These are phyloP conservation scores for Trichoderma gracile DNA, from an alignment of 2,329 filamentous ascomycete genomes.

Conservation along the genomic window DNA sequence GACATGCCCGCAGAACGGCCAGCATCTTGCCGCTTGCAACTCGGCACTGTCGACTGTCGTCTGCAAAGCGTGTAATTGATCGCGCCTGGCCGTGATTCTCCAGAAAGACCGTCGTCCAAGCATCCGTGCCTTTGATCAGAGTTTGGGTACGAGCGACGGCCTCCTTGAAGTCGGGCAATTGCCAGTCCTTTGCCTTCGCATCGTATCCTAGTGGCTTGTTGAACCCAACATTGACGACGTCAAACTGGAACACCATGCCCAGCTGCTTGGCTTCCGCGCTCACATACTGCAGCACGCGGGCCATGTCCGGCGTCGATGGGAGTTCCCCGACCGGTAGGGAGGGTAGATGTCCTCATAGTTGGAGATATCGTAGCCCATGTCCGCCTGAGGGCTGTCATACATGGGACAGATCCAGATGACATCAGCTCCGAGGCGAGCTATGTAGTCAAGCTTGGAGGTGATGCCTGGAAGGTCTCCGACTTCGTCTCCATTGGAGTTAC, in stretches of 20 bases:
- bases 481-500: slow-evolving; percentile 59
- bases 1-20: slow-evolving; percentile 52
- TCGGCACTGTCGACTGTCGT: slow-evolving; percentile 51
- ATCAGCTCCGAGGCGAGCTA: slow-evolving; percentile 61
- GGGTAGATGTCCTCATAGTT: slow-evolving; percentile 67
- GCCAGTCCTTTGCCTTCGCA: slow-evolving; percentile 48
- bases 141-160: slow-evolving; percentile 52
- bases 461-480: slow-evolving; percentile 65
- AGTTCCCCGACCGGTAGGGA: slow-evolving; percentile 70
- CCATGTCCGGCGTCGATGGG: slow-evolving; percentile 60
- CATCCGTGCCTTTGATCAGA: slow-evolving; percentile 54
- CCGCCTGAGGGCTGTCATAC: slow-evolving; percentile 63
- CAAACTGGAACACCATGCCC: slow-evolving; percentile 70
- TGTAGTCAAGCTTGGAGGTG: slow-evolving; percentile 61
- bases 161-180: slow-evolving; percentile 50
- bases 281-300: slow-evolving; percentile 61
- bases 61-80: slow-evolving; percentile 56
- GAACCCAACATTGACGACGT: slow-evolving; percentile 62
- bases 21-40: slow-evolving; percentile 58
- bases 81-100: slow-evolving; percentile 67
- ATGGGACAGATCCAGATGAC: slow-evolving; percentile 69
- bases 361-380: slow-evolving; percentile 71
- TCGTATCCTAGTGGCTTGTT: slow-evolving; percentile 55
- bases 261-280: slow-evolving; percentile 59
- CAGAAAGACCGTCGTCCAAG: slow-evolving; percentile 65